phyloP scores from a whole-genome alignment of 202 grass and related monocot species.

The Schoenoplectus tabernaemontani region DNA sequence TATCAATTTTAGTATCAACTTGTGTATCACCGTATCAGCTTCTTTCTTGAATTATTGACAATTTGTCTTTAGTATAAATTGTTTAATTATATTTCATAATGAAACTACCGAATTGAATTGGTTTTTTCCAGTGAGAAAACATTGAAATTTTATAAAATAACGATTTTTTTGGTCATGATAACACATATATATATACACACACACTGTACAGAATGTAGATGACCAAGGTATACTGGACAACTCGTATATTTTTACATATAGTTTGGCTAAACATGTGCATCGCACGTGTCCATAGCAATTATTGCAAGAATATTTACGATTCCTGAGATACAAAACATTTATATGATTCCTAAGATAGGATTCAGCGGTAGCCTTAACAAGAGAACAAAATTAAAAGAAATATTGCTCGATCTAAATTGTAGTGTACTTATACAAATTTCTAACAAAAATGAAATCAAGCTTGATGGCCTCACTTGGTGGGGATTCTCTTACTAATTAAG shows the following conservation, averaged over 20 bases:
- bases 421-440: neutral
- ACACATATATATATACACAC: neutral
- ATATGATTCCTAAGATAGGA: no score
- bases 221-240: neutral
- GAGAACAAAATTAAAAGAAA: neutral
- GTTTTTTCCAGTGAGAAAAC: no score
- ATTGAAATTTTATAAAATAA: neutral
- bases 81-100: no score
- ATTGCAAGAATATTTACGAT: neutral
- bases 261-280: neutral
- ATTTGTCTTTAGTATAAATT: no score
- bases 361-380: no score
- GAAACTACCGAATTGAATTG: no score
- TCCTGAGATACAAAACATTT: no score
- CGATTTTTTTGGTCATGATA: neutral
- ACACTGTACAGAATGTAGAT: neutral
- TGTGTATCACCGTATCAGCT: no score
- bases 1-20: no score
- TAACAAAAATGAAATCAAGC: neutral
- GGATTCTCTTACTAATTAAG: neutral
- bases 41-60: no score
- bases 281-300: neutral
- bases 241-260: neutral
- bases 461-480: neutral
- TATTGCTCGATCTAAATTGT: neutral